These are phyloP conservation scores for Ophiocordyceps australis DNA, from an alignment of 2,329 filamentous ascomycete species.

Conservation along the genomic window DNA sequence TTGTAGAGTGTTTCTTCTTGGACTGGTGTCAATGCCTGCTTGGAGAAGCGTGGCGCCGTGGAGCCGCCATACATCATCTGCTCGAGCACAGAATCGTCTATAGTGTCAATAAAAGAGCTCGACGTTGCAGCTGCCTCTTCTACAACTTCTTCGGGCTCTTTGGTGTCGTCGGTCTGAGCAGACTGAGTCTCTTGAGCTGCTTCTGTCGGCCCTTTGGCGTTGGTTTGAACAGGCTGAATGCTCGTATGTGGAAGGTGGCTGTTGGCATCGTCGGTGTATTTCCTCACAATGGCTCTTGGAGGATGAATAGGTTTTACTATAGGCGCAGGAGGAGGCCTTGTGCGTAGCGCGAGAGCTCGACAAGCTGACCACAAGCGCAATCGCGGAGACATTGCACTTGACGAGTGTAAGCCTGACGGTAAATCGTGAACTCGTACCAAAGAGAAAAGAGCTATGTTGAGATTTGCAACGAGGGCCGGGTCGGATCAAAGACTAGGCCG, in stretches of 20 bases:
- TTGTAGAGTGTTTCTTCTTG: constrained; percentile 24
- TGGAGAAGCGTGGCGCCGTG: constrained; percentile 8
- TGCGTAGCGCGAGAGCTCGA: constrained; percentile 12
- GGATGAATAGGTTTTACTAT: constrained; percentile 7
- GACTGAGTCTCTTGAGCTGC: too few species aligned
- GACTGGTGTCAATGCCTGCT: constrained; percentile 19
- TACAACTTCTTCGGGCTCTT: background rate
- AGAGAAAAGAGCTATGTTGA: too few species aligned
- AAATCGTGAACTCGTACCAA: too few species aligned
- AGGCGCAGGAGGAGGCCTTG: constrained; percentile 8
- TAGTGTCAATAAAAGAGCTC: constrained; percentile 6
- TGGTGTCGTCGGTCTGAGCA: too few species aligned
- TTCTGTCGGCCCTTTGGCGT: too few species aligned
- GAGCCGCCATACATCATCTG: constrained; percentile 18
- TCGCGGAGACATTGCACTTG: constrained; percentile 12
- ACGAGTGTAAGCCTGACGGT: too few species aligned
- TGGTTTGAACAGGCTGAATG: too few species aligned
- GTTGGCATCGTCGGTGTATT: constrained; percentile 15
- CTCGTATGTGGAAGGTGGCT: too few species aligned
- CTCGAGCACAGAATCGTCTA: constrained; percentile 18
- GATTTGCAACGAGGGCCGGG: too few species aligned
- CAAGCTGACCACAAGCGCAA: constrained; percentile 15
- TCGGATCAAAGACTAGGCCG: too few species aligned
- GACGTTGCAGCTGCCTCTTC: too few species aligned
- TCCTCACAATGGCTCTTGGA: constrained; percentile 6